Base-by-base conservation (phyloP, 2,329 filamentous ascomycete species). In the Didymosphaeria variabile region DNA sequence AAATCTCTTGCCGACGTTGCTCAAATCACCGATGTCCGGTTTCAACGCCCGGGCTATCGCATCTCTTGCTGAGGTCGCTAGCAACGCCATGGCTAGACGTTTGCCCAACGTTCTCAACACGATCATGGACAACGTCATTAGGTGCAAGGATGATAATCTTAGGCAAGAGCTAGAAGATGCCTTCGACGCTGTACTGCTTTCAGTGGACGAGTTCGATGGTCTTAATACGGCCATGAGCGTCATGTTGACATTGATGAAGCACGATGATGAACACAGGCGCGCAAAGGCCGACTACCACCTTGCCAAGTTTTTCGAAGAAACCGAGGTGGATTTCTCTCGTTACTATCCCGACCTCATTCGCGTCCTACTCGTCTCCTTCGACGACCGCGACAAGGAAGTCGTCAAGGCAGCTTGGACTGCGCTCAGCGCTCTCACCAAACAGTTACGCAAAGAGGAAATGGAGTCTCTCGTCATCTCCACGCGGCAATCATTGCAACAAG, bases 321-420 rank as follows among this genome's bases (percentile, higher is more conserved):
- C 92, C 9, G 87, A 91, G 26, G 86, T 97, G 31, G 95, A 99
- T 80, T 97, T 96, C 79, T 97, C 94, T 31, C 87, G 94, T 54
- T 99, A 98, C 83, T 93, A 97, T 78, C 94, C 94, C 74, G 94
- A 99, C 72, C 91, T 99, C 56, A 93, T 99, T 72, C 91, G 94
- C 15, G 90, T 92, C 3, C 83, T 99, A 56, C 87, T 99, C 58
- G 91, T 97, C 67, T 94, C 93, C 0, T 99, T 99, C 74, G 93
- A 95, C 72, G 95, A 99, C 71, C 80, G 87, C 56, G 95, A 98
- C 72, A 79, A 81, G 63, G 88, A 90, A 23, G 94, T 98, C 4
- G 91, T 98, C 72, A 96, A 96, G 82, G 87, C 92, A 47, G 89
- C 94, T 23, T 98, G 94, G 94, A 85, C 88, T 57, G 94, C 94